phyloP scores from a whole-genome alignment of 2,329 filamentous ascomycete species.

The Alternaria consortialis region DNA sequence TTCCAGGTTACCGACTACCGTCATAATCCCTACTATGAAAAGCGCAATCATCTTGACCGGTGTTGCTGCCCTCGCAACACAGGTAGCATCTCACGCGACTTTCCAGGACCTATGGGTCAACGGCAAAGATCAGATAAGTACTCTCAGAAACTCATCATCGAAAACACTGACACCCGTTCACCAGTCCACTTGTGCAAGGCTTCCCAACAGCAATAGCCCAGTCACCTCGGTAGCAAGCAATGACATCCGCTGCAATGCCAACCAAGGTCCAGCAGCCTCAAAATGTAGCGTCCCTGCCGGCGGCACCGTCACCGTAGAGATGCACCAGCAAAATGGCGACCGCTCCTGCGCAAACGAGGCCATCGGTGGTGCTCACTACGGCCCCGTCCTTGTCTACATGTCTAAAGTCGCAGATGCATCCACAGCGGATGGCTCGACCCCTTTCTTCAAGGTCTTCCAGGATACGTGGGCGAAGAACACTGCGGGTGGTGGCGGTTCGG shows the following conservation, averaged over 20 bases:
- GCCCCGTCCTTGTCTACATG: constrained; percentile 49
- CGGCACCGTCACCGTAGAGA: constrained; percentile 55
- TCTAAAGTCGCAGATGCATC: constrained; percentile 57
- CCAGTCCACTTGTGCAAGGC: constrained; percentile 36
- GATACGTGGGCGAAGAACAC: constrained; percentile 60
- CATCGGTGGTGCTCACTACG: constrained; percentile 50
- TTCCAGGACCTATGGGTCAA: constrained; percentile 47
- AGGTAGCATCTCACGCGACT: constrained; percentile 39
- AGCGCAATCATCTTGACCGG: constrained; percentile 10
- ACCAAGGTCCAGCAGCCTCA: constrained; percentile 43
- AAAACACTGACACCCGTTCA: constrained; percentile 12
- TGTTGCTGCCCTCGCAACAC: constrained; percentile 40
- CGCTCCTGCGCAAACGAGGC: constrained; percentile 57
- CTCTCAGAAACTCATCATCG: background rate
- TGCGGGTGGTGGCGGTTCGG: constrained; percentile 50
- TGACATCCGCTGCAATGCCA: constrained; percentile 60
- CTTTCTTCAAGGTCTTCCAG: constrained; percentile 68
- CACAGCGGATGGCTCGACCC: constrained; percentile 59
- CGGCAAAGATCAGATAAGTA: constrained; percentile 39
- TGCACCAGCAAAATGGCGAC: constrained; percentile 63
- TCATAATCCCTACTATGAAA: constrained; percentile 6
- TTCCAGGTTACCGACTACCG: background rate
- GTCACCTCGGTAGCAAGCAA: constrained; percentile 61
- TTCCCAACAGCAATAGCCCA: constrained; percentile 50
- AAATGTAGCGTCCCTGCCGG: constrained; percentile 60